Evolutionary conservation across 768 basidiomycete genomes (phyloP).

Genomic region (Psilocybe azurescens): DNA sequence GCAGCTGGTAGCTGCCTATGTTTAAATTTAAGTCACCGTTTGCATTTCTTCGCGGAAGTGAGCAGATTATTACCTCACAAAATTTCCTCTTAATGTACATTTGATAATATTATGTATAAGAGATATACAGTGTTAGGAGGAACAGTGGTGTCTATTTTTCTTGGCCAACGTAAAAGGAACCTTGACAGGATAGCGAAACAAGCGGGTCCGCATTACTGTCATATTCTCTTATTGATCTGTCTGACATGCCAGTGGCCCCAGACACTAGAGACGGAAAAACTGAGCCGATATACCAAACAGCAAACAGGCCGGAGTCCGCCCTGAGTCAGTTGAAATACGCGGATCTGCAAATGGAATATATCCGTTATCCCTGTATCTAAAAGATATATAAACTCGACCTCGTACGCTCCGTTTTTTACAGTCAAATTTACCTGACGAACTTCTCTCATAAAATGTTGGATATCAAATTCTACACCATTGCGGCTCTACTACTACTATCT

Average conservation of each 20-base stretch:
- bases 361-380: no score
- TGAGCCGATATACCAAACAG: background rate
- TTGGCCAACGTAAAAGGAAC: background rate
- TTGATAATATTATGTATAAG: no score
- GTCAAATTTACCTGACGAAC: background rate
- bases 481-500: background rate
- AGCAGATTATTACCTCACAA: no score
- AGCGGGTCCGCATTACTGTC: background rate
- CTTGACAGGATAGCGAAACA: background rate
- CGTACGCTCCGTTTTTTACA: background rate
- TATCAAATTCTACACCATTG: background rate
- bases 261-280: background rate
- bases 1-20: no score
- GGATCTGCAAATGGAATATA: background rate
- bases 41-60: no score
- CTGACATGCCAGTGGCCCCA: background rate
- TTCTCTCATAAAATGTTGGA: background rate
- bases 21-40: no score
- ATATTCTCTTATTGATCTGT: background rate
- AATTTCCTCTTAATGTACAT: no score
- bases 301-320: background rate
- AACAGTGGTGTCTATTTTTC: no score
- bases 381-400: background rate
- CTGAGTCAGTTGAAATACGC: constrained; percentile 3
- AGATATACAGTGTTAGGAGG: no score